phyloP scores from a whole-genome alignment of 2,329 filamentous ascomycete genomes.

The Aspergillus unguis region DNA sequence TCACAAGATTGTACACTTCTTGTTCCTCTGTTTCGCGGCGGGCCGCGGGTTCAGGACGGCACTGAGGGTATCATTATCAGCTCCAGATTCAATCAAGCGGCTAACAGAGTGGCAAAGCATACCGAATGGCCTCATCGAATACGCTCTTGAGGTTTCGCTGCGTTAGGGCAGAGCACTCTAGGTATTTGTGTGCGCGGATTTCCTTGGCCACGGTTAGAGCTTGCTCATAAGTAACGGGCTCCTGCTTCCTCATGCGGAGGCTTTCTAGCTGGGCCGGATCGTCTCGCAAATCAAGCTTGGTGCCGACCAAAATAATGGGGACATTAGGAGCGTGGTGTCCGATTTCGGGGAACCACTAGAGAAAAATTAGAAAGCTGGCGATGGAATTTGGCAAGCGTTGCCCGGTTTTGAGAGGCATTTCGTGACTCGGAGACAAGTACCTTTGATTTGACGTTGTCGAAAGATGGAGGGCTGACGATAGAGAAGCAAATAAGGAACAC shows the following conservation, averaged over 20 bases:
- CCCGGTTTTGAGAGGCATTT: neutral
- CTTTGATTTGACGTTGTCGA: constrained; percentile 99
- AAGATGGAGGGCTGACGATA: constrained; percentile 94
- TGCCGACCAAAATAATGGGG: constrained; percentile 94
- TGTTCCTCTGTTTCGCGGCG: constrained; percentile 44
- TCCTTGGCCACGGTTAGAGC: constrained; percentile 86
- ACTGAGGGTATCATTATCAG: constrained; percentile 23
- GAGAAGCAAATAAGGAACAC: constrained; percentile 99
- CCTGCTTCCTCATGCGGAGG: constrained; percentile 88
- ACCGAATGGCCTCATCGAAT: constrained; percentile 98
- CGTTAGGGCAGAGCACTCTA: constrained; percentile 95
- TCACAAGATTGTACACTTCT: constrained; percentile 48
- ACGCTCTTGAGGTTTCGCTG: constrained; percentile 97
- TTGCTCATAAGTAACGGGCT: constrained; percentile 93
- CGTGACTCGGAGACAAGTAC: constrained; percentile 49
- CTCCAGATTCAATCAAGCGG: neutral
- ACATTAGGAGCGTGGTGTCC: constrained; percentile 94
- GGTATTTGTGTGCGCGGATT: constrained; percentile 93
- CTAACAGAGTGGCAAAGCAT: constrained; percentile 35
- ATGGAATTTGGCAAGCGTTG: neutral
- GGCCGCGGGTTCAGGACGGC: constrained; percentile 50
- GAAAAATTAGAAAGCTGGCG: constrained; percentile 9
- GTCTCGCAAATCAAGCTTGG: constrained; percentile 92
- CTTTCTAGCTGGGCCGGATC: constrained; percentile 77
- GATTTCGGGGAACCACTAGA: constrained; percentile 94